phyloP scores from a whole-genome alignment of 192 early-diverging fungal species.

The Backusella tuberculispora region DNA sequence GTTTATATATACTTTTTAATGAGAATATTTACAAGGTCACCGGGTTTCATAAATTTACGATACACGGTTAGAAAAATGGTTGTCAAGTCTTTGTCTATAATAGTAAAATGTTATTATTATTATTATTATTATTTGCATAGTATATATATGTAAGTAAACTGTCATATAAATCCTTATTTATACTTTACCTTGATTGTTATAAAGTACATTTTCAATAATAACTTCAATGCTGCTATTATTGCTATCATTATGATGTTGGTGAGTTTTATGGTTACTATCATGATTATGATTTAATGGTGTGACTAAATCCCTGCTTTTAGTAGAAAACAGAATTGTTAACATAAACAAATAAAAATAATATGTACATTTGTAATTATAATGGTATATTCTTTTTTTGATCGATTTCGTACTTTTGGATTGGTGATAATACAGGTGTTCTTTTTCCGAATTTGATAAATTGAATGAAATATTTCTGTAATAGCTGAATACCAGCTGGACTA shows the following conservation, averaged over 20 bases:
- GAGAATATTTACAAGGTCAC: conserved; percentile 32
- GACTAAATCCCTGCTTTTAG: not conserved
- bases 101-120: not conserved
- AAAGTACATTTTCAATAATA: conserved; percentile 10
- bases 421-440: not conserved
- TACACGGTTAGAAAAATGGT: conserved; percentile 43
- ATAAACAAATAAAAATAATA: not conserved
- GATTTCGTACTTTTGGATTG: not conserved
- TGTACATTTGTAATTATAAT: not conserved
- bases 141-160: too few species aligned
- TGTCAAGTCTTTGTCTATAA: conserved; percentile 35
- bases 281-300: conserved; percentile 2
- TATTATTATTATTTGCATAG: not conserved
- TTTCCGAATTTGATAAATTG: not conserved
- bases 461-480: conserved; percentile 1
- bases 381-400: not conserved
- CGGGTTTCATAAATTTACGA: conserved; percentile 43
- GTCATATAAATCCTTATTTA: not conserved
- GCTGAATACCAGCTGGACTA: conserved; percentile 5
- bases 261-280: not conserved
- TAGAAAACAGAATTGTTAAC: not conserved
- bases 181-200: not conserved
- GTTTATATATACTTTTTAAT: conserved; percentile 29
- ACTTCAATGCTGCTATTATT: not conserved
- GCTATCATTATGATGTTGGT: not conserved